Conservation (phyloP, 495 filamentous ascomycete genomes). For the Cercophora sp. region DNA sequence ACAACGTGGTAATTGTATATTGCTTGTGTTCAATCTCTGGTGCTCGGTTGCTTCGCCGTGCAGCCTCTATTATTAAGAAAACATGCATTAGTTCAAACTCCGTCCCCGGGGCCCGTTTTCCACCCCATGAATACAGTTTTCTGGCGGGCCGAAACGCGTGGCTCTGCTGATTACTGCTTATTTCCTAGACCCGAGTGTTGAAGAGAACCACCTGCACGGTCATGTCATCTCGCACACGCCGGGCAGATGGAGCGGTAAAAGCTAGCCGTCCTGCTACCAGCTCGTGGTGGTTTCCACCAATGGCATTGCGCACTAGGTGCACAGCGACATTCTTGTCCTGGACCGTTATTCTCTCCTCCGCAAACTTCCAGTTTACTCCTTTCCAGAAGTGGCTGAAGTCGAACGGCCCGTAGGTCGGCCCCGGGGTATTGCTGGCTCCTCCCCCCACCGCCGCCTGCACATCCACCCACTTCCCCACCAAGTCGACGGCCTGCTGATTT, state of each 20-base stretch:
- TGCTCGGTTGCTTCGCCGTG: too few species aligned
- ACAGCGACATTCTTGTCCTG: constrained; percentile 61
- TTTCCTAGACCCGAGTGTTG: too few species aligned
- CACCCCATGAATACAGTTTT: too few species aligned
- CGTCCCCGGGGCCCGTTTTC: too few species aligned
- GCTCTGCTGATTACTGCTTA: too few species aligned
- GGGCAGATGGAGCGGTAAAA: constrained; percentile 43
- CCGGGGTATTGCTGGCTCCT: too few species aligned
- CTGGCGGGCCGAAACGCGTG: too few species aligned
- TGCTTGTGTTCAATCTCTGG: too few species aligned
- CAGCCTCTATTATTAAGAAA: too few species aligned
- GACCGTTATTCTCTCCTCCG: constrained; percentile 26
- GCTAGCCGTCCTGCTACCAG: constrained; percentile 51
- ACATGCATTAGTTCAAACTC: too few species aligned
- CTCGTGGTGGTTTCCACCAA: constrained; percentile 57
- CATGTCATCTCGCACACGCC: constrained; percentile 53
- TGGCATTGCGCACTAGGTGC: constrained; percentile 57
- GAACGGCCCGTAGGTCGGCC: too few species aligned
- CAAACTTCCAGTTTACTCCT: constrained; percentile 20
- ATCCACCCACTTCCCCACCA: constrained; percentile 55
- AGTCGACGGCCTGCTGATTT: constrained; percentile 55
- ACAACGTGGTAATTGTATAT: too few species aligned
- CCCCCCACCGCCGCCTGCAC: neutral
- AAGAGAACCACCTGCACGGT: constrained; percentile 66
- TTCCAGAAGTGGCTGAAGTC: constrained; percentile 11